Base-by-base conservation (phyloP, 495 filamentous ascomycete genomes). In the Podospora tetraspora region DNA sequence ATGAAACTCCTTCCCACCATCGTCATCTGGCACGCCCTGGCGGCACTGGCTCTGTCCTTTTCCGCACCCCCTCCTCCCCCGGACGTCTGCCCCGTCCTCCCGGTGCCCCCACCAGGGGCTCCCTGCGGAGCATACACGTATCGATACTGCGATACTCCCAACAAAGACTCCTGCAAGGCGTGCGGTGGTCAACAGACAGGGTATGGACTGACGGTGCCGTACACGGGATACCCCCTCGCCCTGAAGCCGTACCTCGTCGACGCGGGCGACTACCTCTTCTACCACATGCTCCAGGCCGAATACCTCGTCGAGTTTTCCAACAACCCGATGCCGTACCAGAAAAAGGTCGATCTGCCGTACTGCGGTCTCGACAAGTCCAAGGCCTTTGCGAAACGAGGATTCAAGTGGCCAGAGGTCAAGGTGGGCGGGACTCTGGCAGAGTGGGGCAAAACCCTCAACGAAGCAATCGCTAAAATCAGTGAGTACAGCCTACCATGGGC, bases 301-400 rank as follows among this genome's bases (percentile, higher is more conserved):
- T 59, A 59, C 57, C 57, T 59, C 57, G 57, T 59, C 57, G 57
- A 59, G 23, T 59, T 59, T 13, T 59, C 57, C 21, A 59, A 59
- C n/a, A 59, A 59, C 23, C 57, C 57, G 21, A 59, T 24, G 57
- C 58, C 58, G 58, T 59, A 11, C 8, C n/a, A 59, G 22, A 59
- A 59, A n/a, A 23, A 13, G 22, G 22, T 59, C 5, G 24, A 27
- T 59, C 58, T 59, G 58, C 58, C 21, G 58, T 25, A 59, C 58
- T 59, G 58, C 58, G 58, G 58, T 27, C 21, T 59, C 58, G 58
- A 59, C 22, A 59, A 23, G 5, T 16, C 21, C 58, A 25, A 3
- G 1, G 24, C 22, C 58, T 23, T 52, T 52, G 19, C 16, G 0
- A 52, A 52, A 52, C 43, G 43, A 52, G 43, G 43, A n/a, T 7